Percentiles rank a stretch among this genome's conserved stretches.
Evolutionary conservation across 805 yeast genomes (phyloP).

Genomic region (Cephaloascus albidus): DNA sequence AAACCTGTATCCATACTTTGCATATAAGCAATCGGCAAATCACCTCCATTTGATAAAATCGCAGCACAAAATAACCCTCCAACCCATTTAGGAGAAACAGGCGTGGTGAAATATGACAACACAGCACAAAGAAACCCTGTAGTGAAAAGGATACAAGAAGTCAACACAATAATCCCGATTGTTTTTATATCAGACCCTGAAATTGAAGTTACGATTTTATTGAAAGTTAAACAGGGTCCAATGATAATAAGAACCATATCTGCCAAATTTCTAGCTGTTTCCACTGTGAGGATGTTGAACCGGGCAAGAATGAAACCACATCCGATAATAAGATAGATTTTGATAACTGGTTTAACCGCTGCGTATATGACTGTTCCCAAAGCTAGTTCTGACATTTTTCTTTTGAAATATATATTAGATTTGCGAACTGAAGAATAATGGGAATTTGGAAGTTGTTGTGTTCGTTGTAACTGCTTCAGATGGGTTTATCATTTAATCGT

Average conservation of each 20-base stretch:
- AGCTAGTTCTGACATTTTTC: background rate
- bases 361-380: slow-evolving; percentile 33
- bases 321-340: slow-evolving; percentile 62
- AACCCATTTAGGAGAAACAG: slow-evolving; percentile 55
- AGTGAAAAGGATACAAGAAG: slow-evolving; percentile 39
- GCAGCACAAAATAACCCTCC: slow-evolving; percentile 69
- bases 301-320: slow-evolving; percentile 58
- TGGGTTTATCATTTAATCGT: no score
- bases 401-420: no score
- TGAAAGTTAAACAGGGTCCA: slow-evolving; percentile 59
- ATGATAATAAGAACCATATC: slow-evolving; percentile 53
- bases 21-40: slow-evolving; percentile 68
- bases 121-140: slow-evolving; percentile 41
- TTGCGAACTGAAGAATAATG: no score
- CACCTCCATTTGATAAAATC: slow-evolving; percentile 65
- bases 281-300: slow-evolving; percentile 48
- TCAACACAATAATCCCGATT: slow-evolving; percentile 50
- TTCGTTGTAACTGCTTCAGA: no score
- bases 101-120: slow-evolving; percentile 15
- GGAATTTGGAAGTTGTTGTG: no score
- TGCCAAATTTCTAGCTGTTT: slow-evolving; percentile 54
- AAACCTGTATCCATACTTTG: slow-evolving; percentile 48
- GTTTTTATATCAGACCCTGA: slow-evolving; percentile 57
- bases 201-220: slow-evolving; percentile 52
- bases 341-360: slow-evolving; percentile 68